These are phyloP conservation scores for Candida ortonii DNA, from an alignment of 805 yeast species.

Conservation along the genomic window DNA sequence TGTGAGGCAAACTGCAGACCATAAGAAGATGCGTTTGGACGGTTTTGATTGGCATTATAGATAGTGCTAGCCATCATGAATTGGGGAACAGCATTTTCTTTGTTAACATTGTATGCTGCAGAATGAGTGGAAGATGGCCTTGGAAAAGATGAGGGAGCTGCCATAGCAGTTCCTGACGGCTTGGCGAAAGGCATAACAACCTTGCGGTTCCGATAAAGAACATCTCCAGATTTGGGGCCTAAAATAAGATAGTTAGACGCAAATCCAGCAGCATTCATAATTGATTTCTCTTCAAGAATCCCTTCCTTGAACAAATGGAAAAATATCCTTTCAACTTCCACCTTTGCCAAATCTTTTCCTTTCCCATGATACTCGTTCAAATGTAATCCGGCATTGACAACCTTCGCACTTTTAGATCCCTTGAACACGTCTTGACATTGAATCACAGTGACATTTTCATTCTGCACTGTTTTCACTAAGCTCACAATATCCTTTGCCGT, in stretches of 20 bases:
- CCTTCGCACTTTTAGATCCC: slow-evolving; percentile 65
- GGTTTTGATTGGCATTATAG: slow-evolving; percentile 5
- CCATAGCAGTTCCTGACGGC: slow-evolving; percentile 1
- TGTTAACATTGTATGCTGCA: slow-evolving; percentile 10
- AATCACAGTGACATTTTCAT: slow-evolving; percentile 65
- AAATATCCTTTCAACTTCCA: slow-evolving; percentile 77
- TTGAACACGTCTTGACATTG: slow-evolving; percentile 81
- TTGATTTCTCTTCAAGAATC: slow-evolving; percentile 66
- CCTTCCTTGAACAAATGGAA: slow-evolving; percentile 70
- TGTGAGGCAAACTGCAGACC: slow-evolving; percentile 28
- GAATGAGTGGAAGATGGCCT: slow-evolving; percentile 1
- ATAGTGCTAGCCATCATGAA: slow-evolving; percentile 21
- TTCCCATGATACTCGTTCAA: slow-evolving; percentile 60
- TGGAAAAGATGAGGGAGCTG: too few relatives aligned
- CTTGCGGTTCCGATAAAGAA: slow-evolving; percentile 39
- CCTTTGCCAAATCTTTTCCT: slow-evolving; percentile 62
- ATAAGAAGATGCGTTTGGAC: slow-evolving; percentile 5
- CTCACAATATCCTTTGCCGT: slow-evolving; percentile 57
- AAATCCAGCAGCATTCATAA: slow-evolving; percentile 74
- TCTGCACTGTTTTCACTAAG: slow-evolving; percentile 55
- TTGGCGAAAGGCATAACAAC: slow-evolving; percentile 53
- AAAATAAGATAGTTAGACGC: slow-evolving; percentile 69
- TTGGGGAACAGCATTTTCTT: slow-evolving; percentile 20
- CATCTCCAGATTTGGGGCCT: slow-evolving; percentile 53
- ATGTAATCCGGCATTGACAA: slow-evolving; percentile 63